Evolutionary conservation across 768 basidiomycete species (phyloP), one percentile per base, ranked within the genome.

Genomic region (Tulasnella calospora): DNA sequence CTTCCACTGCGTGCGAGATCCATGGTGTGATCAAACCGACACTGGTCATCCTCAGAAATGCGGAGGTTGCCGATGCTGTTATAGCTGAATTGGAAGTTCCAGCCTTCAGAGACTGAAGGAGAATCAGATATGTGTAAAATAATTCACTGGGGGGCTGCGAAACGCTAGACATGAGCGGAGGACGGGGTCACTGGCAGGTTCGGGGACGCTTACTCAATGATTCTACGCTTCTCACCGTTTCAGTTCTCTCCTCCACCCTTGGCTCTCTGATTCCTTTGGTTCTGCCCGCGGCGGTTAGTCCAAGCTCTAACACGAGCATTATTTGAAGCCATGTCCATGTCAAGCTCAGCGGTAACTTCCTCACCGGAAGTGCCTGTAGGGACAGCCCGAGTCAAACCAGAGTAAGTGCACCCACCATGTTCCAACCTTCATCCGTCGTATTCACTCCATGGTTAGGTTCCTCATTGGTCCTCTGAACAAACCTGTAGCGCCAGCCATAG

Each of bases 381-480:
- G 33, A 57, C 55, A 1, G 74, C 74, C 15, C 74, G 74, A 51
- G 55, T 76, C 40, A 76, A 76, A 47, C 30, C 55, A 35, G 51
- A 61, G 74, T 76, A 36, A 76, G 33, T 76, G 36, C 33, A 33
- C 47, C 17, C 8, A 76, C 36, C 23, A 30, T 61, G 33, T 38
- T 47, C 15, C 27, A 33, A 8, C 47, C 30, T 57, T 61, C n/a
- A 30, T 13, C 51, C 15, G 19, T 27, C 17, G 47, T 38, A 33
- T 7, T 36, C 19, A 21, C 23, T 4, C 23, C 21, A 36, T 27
- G 35, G 47, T 13, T 69, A 76, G 75, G 61, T 76, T 55, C 35
- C 47, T 76, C 30, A 40, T 76, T 35, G 55, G 51, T 23, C 55
- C 55, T 97, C 86, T 97, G n/a, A 23, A n/a, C 21, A 67, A 9